Conservation (phyloP, 306 rosid genomes). For the Hylodesmum podocarpum region DNA sequence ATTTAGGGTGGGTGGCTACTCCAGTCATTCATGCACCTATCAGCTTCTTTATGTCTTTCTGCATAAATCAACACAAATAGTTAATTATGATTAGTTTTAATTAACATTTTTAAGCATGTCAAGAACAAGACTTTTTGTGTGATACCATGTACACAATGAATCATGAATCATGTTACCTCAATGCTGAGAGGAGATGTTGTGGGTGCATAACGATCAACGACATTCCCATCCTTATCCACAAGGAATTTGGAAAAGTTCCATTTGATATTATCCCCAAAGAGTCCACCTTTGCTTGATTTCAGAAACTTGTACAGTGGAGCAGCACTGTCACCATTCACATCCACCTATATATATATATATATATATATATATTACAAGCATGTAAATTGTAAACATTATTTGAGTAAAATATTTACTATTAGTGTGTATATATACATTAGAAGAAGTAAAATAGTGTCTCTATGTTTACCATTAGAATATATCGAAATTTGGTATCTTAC, state of each 20-base stretch:
- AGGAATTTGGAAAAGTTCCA: conserved; percentile 84
- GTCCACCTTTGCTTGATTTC: conserved; percentile 74
- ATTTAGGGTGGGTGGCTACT: background rate
- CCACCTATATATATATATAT: no score
- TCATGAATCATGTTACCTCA: conserved; percentile 52
- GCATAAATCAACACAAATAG: conserved; percentile 10
- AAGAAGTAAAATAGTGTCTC: no score
- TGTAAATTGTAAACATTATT: background rate
- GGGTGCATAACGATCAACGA: conserved; percentile 69
- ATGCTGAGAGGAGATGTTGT: conserved; percentile 79
- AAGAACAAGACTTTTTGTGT: background rate
- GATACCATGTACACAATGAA: background rate
- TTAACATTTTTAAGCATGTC: no score
- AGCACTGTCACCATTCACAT: conserved; percentile 67
- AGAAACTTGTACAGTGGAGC: conserved; percentile 69
- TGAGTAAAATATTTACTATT: no score
- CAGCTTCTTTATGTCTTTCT: conserved; percentile 44
- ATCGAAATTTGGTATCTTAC: background rate
- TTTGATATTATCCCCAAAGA: conserved; percentile 62
- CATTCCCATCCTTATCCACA: conserved; percentile 67
- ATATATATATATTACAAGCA: background rate
- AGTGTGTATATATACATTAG: no score
- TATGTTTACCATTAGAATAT: no score
- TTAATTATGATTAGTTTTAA: no score
- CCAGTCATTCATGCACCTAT: conserved; percentile 32